Evolutionary conservation across 1,284 basidiomycete genomes (phyloP), one percentile per base, ranked within the genome.

Genomic region (Rhodotorula sp.): DNA sequence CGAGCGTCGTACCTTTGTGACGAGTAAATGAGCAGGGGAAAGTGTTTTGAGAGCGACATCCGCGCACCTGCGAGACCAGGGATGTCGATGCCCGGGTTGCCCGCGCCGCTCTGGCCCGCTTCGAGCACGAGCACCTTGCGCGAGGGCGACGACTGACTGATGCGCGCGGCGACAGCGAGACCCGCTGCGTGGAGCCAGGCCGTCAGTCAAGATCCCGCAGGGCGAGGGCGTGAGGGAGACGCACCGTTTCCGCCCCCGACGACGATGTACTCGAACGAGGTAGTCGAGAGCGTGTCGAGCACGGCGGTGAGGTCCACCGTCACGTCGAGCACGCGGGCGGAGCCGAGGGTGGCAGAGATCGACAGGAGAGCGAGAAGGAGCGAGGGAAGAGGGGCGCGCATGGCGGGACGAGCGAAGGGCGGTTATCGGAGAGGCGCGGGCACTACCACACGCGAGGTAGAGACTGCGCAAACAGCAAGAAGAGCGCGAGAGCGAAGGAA

Each of bases 81-180:
- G 9, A 71, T 48, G 5, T 60, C 42, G 21, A 71, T 52, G 7
- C 66, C 61, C 8, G 54, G 44, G 61, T 71, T 73, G 77, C 76
- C 67, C 72, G 50, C 41, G 14, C 57, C 61, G 44, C 56, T 23
- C 13, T 42, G n/a, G 12, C 70, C 70, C 1, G 70, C 70, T 45
- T 71, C 70, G 62, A 71, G 61, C 9, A 71, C 70, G 48, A 71
- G 58, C n/a, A 71, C 61, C 17, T 34, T 44, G 54, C 41, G 23
- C 17, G 61, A 62, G n/a, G 54, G 27, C 27, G 56, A 56, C 34
- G 56, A 57, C 1, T 41, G 7, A 23, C 59, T 27, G 34, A 70
- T 44, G 25, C 68, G 68, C 7, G 68, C 49, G 0, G 68, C 68
- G 55, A 70, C 60, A 23, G 65, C 70, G 50, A 67, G 61, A 53